Base-by-base conservation (phyloP, 352 stramenopile species). In the Globisporangium abappressorium region DNA sequence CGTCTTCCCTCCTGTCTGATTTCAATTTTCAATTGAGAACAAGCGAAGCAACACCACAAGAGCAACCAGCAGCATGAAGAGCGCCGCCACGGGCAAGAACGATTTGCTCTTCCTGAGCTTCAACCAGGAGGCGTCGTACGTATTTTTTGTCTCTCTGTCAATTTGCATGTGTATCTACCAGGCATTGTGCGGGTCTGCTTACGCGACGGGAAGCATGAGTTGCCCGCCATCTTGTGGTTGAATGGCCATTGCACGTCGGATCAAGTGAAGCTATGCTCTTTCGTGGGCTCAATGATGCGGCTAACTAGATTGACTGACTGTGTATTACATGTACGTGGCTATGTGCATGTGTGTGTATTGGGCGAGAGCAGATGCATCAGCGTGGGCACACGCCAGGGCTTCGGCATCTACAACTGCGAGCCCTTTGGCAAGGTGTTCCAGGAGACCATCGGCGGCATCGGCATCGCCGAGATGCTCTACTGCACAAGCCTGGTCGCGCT, bases 401-500 rank as follows among this genome's bases (percentile, higher is more conserved):
- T 97, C 59, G 74, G 77, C 55, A 94, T 98, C 64, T 98, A 97
- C 87, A 97, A 95, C 63, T 97, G 90, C 72, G 85, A 97, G 77
- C 92, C 92, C 0, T 98, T 98, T 66, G 87, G 85, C 11, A 93
- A 94, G 67, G 90, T 82, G 62, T 97, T 98, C 69, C 78, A 95
- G 57, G 85, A 95, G 69, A 73, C 80, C 3, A 92, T 96, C 30
- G 92, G 92, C 24, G 92, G 92, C 43, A 95, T 98, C 18, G 87
- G 87, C 26, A 89, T 97, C 65, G 89, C 90, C 9, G 91, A 98
- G 69, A 98, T 98, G 92, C 83, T 98, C 55, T 98, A 97, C 71
- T 97, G 89, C 70, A 97, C 92, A 38, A 97, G 91, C 64, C 73
- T 98, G 22, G 88, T 98, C n/a, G 92, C 89, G 61, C 83, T 98